A percentile compares a stretch with the other conserved stretches of the same genome.
Conservation (phyloP, 2,329 filamentous ascomycete genomes). For the Cordyceps farinosa region DNA sequence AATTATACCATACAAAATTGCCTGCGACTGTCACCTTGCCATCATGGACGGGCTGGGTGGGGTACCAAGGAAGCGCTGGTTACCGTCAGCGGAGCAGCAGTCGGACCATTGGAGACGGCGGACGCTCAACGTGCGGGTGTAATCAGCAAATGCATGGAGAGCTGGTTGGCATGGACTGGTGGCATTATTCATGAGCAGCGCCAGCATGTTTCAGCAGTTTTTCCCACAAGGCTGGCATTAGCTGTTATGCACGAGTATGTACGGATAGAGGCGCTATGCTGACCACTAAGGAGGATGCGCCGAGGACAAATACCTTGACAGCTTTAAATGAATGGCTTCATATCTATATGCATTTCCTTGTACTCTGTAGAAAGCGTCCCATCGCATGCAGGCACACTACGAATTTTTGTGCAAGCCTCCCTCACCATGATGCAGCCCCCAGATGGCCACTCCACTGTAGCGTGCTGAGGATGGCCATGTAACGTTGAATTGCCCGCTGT, state of each 20-base stretch:
- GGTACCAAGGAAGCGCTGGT: slow-evolving; percentile 13
- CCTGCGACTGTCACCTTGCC: slow-evolving; percentile 18
- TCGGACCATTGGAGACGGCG: background rate
- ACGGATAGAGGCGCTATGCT: background rate
- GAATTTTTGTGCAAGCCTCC: background rate
- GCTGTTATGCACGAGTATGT: background rate
- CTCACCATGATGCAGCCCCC: background rate
- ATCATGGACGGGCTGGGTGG: slow-evolving; percentile 13
- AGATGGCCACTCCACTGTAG: background rate
- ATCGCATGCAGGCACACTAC: background rate
- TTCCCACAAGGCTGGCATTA: background rate
- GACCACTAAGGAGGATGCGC: too few relatives aligned
- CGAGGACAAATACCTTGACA: background rate
- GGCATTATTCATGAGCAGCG: background rate
- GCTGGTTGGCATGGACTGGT: background rate
- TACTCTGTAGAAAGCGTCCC: background rate
- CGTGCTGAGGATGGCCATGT: slow-evolving; percentile 6
- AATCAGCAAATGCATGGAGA: background rate
- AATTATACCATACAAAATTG: background rate
- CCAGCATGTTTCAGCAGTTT: background rate
- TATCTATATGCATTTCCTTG: background rate
- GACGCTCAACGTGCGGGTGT: background rate
- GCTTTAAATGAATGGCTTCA: background rate
- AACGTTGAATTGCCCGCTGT: slow-evolving; percentile 11
- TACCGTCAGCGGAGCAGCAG: slow-evolving; percentile 1